phyloP scores from a whole-genome alignment of 441 rosid genomes.

The Gossypium schwendimanii region DNA sequence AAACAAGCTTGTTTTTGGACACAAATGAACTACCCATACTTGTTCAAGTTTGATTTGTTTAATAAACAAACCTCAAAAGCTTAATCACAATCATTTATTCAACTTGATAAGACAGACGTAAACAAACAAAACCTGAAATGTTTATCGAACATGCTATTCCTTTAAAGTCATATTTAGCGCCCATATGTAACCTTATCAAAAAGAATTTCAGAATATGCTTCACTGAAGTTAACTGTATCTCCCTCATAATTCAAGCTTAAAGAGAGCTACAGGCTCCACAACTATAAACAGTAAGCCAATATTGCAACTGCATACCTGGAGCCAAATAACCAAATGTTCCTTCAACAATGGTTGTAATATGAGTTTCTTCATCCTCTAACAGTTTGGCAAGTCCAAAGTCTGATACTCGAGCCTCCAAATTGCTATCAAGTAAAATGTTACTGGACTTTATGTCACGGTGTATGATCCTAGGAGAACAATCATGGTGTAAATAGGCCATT shows the following conservation, averaged over 20 bases:
- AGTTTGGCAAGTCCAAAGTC: conserved; percentile 98
- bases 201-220: not conserved
- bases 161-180: not conserved
- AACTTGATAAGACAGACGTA: too few species aligned
- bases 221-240: conserved; percentile 1
- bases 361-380: conserved; percentile 92
- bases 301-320: conserved; percentile 59
- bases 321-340: conserved; percentile 99
- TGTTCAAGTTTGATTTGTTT: too few species aligned
- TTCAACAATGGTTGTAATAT: conserved; percentile 95
- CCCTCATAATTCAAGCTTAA: conserved; percentile 1
- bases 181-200: not conserved
- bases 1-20: too few species aligned
- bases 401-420: conserved; percentile 93
- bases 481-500: conserved; percentile 91
- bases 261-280: conserved; percentile 1
- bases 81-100: too few species aligned
- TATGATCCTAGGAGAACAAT: conserved; percentile 97
- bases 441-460: conserved; percentile 98
- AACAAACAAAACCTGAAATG: too few species aligned
- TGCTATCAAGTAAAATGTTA: conserved; percentile 93
- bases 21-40: too few species aligned
- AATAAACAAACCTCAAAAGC: too few species aligned
- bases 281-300: not conserved
- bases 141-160: not conserved